Conservation (phyloP, 768 basidiomycete species). For the Panaeolus papilionaceus region DNA sequence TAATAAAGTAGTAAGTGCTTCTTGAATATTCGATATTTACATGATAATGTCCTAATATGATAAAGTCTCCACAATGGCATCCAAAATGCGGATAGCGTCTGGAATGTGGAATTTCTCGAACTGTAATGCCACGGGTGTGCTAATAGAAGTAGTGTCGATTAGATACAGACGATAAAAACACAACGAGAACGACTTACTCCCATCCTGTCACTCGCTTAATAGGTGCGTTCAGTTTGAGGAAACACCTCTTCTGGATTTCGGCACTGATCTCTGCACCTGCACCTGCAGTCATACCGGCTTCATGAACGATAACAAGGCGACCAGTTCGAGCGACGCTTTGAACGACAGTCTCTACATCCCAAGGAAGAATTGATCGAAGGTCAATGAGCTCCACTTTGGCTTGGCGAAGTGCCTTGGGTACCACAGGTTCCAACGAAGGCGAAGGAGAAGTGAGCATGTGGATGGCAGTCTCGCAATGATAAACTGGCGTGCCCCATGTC, state of each 20-base stretch:
- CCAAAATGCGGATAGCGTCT: constrained; percentile 82
- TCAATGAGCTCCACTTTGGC: constrained; percentile 91
- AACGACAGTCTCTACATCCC: constrained; percentile 82
- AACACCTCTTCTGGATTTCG: constrained; percentile 87
- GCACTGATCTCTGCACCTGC: constrained; percentile 94
- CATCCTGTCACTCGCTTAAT: constrained; percentile 88
- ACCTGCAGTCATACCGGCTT: constrained; percentile 87
- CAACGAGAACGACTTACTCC: constrained; percentile 72
- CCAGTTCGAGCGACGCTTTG: constrained; percentile 89
- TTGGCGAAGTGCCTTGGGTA: constrained; percentile 68
- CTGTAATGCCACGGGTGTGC: constrained; percentile 82
- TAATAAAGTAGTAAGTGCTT: constrained; percentile 11
- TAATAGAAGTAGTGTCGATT: constrained; percentile 34
- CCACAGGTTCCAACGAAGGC: constrained; percentile 60
- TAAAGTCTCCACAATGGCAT: constrained; percentile 85
- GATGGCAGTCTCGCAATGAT: constrained; percentile 87
- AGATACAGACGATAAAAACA: constrained; percentile 8
- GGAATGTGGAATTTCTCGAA: constrained; percentile 95
- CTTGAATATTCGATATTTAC: constrained; percentile 12
- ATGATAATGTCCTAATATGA: constrained; percentile 51
- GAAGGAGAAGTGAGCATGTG: constrained; percentile 75
- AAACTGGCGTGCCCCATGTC: constrained; percentile 94
- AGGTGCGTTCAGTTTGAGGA: constrained; percentile 87
- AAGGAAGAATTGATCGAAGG: constrained; percentile 86
- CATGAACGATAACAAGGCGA: constrained; percentile 88